phyloP scores from a whole-genome alignment of 495 filamentous ascomycete genomes.

The Tirmania nivea region DNA sequence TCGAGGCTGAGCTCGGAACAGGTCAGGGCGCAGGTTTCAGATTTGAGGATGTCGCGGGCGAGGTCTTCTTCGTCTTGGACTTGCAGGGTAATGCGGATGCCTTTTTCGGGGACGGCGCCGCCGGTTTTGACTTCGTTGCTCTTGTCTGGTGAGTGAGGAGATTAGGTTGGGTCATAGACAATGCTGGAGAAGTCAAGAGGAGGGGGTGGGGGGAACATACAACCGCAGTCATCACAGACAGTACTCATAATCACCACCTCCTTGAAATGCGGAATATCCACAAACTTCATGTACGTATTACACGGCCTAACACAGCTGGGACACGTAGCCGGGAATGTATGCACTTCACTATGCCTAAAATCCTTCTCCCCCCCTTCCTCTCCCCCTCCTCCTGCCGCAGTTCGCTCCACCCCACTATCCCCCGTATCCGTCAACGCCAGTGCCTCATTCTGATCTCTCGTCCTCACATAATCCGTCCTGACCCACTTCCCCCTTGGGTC shows the following conservation, averaged over 20 bases:
- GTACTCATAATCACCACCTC: conserved; percentile 83
- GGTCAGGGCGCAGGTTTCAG: conserved; percentile 65
- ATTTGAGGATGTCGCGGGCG: conserved; percentile 83
- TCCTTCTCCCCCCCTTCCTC: conserved; percentile 22
- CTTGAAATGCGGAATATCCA: conserved; percentile 92
- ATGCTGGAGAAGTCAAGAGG: background rate
- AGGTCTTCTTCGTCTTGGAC: conserved; percentile 61
- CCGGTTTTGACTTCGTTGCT: conserved; percentile 94
- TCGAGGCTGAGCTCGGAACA: conserved; percentile 67
- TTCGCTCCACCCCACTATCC: conserved; percentile 20
- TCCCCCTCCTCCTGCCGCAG: conserved; percentile 2
- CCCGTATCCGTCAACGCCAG: conserved; percentile 37
- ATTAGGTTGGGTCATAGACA: background rate
- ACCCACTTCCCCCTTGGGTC: conserved; percentile 63
- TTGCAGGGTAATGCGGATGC: conserved; percentile 56
- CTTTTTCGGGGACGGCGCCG: conserved; percentile 71
- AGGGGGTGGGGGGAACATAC: conserved; percentile 4
- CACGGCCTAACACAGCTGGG: conserved; percentile 71
- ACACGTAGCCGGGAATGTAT: conserved; percentile 73
- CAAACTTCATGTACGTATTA: conserved; percentile 81
- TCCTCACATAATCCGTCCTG: conserved; percentile 59
- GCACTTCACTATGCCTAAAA: conserved; percentile 72
- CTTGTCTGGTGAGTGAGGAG: conserved; percentile 26
- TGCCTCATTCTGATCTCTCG: conserved; percentile 60
- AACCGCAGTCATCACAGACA: conserved; percentile 74